These are phyloP conservation scores for Escovopsis sp. DNA, from an alignment of 2,329 filamentous ascomycete genomes.

Conservation along the genomic window DNA sequence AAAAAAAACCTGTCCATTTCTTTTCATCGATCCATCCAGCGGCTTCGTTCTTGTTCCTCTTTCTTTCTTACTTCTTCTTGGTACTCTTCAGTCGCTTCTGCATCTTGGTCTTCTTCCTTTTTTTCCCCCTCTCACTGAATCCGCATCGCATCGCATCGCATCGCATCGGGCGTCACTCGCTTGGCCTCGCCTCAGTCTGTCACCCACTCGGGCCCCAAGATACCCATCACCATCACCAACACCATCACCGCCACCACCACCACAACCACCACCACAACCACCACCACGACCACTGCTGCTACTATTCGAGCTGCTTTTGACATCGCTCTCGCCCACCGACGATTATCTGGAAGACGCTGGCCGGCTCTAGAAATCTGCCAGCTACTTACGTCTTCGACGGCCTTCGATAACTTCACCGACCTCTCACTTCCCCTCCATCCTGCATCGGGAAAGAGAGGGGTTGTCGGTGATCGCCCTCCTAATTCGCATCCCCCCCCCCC, in stretches of 20 bases:
- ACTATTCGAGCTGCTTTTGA: too few relatives aligned
- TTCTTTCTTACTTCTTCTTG: not conserved
- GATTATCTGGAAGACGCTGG: too few relatives aligned
- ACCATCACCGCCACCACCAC: too few relatives aligned
- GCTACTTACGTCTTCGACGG: not conserved
- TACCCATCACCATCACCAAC: too few relatives aligned
- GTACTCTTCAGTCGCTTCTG: not conserved
- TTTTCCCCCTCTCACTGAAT: not conserved
- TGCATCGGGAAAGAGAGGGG: not conserved
- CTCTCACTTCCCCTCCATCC: not conserved
- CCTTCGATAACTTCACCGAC: not conserved
- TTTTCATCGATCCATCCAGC: not conserved
- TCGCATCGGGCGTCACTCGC: not conserved
- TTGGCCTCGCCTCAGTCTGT: not conserved
- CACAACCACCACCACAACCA: too few relatives aligned
- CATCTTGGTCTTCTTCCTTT: too few relatives aligned
- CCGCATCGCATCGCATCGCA: too few relatives aligned
- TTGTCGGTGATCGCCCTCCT: not conserved
- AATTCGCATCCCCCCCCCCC: not conserved
- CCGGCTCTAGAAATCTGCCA: too few relatives aligned
- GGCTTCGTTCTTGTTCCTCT: not conserved
- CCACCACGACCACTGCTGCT: too few relatives aligned
- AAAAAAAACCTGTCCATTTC: too few relatives aligned
- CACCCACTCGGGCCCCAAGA: too few relatives aligned
- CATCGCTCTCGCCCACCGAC: too few relatives aligned